These are phyloP conservation scores for Aspergillus kassunensis DNA, from an alignment of 495 filamentous ascomycete species.

Conservation along the genomic window DNA sequence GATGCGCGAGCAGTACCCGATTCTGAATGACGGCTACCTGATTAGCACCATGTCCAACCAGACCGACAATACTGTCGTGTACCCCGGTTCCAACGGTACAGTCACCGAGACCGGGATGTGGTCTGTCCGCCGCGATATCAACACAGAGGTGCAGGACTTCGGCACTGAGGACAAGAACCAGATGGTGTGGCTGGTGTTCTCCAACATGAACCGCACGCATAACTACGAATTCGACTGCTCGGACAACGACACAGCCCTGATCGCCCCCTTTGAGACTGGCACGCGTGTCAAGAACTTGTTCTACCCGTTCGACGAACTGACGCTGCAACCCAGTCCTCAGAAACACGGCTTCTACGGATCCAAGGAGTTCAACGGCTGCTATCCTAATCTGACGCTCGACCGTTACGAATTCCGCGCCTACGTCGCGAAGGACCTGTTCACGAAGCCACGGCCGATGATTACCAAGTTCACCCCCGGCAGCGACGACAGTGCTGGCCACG, in stretches of 20 bases:
- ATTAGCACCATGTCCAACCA: conserved; percentile 55
- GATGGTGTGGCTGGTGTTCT: conserved; percentile 62
- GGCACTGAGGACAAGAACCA: conserved; percentile 44
- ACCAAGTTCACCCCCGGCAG: conserved; percentile 60
- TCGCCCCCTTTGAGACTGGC: conserved; percentile 53
- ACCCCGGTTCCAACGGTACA: conserved; percentile 48
- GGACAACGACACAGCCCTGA: conserved; percentile 40
- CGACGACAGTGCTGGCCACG: conserved; percentile 60
- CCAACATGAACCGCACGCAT: conserved; percentile 52
- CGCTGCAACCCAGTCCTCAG: conserved; percentile 29
- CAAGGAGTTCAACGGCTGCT: conserved; percentile 50
- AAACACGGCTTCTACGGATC: conserved; percentile 41
- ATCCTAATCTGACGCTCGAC: conserved; percentile 45
- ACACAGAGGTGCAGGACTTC: conserved; percentile 49
- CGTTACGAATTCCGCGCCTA: conserved; percentile 62
- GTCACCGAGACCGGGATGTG: conserved; percentile 64
- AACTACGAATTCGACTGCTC: conserved; percentile 58
- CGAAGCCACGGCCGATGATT: conserved; percentile 55
- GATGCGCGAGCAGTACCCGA: conserved; percentile 54
- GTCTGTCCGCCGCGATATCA: conserved; percentile 55
- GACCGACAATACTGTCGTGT: conserved; percentile 45
- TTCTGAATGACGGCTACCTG: conserved; percentile 60
- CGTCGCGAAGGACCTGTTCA: conserved; percentile 47
- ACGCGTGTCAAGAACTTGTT: conserved; percentile 62
- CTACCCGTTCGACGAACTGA: conserved; percentile 55